Percentiles rank a stretch among this genome's conserved stretches.
Conservation (phyloP, 768 basidiomycete genomes). For the Serendipita sp. region DNA sequence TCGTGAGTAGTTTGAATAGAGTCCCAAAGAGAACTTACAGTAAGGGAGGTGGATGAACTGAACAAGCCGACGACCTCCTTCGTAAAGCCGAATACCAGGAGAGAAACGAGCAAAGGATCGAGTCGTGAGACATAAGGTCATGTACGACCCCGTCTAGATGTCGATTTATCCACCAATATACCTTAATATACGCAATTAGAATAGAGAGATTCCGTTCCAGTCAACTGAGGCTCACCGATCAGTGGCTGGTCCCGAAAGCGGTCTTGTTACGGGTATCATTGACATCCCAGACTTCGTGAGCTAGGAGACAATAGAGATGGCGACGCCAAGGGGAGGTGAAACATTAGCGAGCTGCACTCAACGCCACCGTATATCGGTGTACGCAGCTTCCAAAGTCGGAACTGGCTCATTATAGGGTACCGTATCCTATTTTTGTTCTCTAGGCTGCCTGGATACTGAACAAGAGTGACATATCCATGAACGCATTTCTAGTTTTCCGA, state of each 20-base stretch:
- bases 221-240: conserved; percentile 34
- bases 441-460: conserved; percentile 79
- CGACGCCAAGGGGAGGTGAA: conserved; percentile 24
- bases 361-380: too few species aligned
- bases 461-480: conserved; percentile 42
- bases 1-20: conserved; percentile 14
- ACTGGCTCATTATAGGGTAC: conserved; percentile 16
- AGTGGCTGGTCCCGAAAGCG: conserved; percentile 80
- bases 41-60: conserved; percentile 18
- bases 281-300: conserved; percentile 75
- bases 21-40: conserved; percentile 17
- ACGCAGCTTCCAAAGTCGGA: too few species aligned
- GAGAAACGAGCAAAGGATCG: conserved; percentile 45
- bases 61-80: conserved; percentile 43
- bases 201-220: too few species aligned
- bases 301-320: conserved; percentile 85
- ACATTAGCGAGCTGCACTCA: too few species aligned
- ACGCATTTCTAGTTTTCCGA: conserved; percentile 15
- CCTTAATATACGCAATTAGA: conserved; percentile 15
- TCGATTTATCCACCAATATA: conserved; percentile 68
- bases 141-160: conserved; percentile 67
- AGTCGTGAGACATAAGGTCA: conserved; percentile 60
- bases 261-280: conserved; percentile 83
- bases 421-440: conserved; percentile 92
- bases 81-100: conserved; percentile 75